These are phyloP conservation scores for Megacollybia marginata DNA, from an alignment of 768 basidiomycete species.

Conservation along the genomic window DNA sequence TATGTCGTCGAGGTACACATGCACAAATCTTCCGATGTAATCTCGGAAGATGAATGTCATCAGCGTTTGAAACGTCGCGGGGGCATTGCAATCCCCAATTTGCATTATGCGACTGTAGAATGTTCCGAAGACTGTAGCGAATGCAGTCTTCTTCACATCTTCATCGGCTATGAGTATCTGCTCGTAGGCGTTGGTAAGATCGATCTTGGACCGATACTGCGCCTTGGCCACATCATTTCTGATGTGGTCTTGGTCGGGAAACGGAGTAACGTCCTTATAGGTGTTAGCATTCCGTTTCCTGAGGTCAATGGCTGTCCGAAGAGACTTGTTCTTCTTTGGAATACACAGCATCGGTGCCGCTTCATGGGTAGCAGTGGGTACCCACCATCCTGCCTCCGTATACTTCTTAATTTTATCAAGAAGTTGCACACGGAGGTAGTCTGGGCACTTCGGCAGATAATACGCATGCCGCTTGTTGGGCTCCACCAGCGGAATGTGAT, in stretches of 20 bases:
- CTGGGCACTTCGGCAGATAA: neutral
- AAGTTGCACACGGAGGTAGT: neutral
- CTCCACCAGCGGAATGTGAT: neutral
- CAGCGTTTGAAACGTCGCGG: slow-evolving; percentile 29
- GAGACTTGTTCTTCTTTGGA: neutral
- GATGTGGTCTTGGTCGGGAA: neutral
- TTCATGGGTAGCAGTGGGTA: neutral
- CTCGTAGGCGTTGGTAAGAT: slow-evolving; percentile 19
- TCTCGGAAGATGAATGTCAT: slow-evolving; percentile 12
- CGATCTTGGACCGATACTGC: slow-evolving; percentile 5
- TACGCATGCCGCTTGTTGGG: neutral
- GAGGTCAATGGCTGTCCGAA: neutral
- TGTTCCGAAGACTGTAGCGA: slow-evolving; percentile 21
- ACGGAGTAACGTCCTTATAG: slow-evolving; percentile 2
- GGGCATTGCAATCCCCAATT: slow-evolving; percentile 5
- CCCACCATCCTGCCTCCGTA: neutral
- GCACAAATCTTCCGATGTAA: neutral
- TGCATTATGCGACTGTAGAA: slow-evolving; percentile 25
- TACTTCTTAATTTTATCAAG: neutral
- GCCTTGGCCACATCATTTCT: slow-evolving; percentile 16
- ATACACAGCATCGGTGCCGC: neutral
- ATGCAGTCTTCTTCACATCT: slow-evolving; percentile 13
- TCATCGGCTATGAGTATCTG: slow-evolving; percentile 18
- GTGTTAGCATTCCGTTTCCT: slow-evolving; percentile 12
- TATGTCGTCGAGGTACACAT: slow-evolving; percentile 3